Evolutionary conservation across 2,329 filamentous ascomycete genomes (phyloP), one percentile per base, ranked within the genome.

Genomic region (Cladosporium oxysporum): DNA sequence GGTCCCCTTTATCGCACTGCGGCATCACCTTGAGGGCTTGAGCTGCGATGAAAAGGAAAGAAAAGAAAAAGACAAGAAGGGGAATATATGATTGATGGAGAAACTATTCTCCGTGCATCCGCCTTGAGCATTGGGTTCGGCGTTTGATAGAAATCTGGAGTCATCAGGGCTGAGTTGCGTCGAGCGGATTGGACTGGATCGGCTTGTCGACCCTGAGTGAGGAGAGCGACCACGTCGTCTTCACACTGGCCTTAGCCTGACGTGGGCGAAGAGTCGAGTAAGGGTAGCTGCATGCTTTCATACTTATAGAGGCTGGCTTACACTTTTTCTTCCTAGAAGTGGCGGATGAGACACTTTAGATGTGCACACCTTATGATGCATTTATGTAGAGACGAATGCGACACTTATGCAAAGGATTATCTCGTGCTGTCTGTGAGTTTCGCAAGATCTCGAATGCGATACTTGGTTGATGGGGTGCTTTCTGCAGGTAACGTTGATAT

Each of bases 1-100:
- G 93, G 93, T 18, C 87, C 92, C 76, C 80, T 99, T 69, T 98
- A 99, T 76, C 87, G 95, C 70, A 92, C 52, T 55, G 52, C 52
- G 5, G 16, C 52, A 21, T 55, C 52, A 21, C 52, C 52, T 31
- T 55, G 52, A 55, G 5, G 28, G 18, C 10, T 14, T 47, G 7
- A 11, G 3, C 18, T 29, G 26, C 16, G 14, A 29, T 31, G 50
- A n/a, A n/a, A 44, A 44, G 7, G 6, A 7, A 18, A 44, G 10
- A 21, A 21, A 21, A 11, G 10, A 47, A 47, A 21, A 21, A 5
- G n/a, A 47, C n/a, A 21, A 47, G 3, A 53, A 53, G 23, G 14
- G 11, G 29, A 31, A 53, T 29, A 29, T 3, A 33, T 55, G 52
- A 55, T 31, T n/a, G 28, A 55, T 5, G 28, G 28, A 33, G n/a